Conservation (phyloP, 2,329 filamentous ascomycete species). For the Fonsecaea pedrosoi region DNA sequence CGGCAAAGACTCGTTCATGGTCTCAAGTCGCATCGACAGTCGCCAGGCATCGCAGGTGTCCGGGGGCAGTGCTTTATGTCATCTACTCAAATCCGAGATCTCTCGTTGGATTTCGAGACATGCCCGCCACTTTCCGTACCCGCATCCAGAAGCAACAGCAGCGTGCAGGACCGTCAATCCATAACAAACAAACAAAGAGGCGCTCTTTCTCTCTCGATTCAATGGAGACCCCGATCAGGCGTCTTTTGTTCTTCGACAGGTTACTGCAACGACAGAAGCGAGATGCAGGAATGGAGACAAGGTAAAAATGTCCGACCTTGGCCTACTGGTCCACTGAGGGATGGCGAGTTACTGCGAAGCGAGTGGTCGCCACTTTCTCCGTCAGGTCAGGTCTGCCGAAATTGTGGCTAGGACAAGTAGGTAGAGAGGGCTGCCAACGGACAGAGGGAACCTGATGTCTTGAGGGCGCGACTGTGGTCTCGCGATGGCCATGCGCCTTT, state of each 20-base stretch:
- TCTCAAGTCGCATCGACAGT: conserved; percentile 5
- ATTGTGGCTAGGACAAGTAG: conserved; percentile 25
- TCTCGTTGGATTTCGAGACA: conserved; percentile 20
- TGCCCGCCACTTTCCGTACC: conserved; percentile 23
- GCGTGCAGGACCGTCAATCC: conserved; percentile 1
- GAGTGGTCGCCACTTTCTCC: conserved; percentile 33
- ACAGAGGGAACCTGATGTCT: conserved; percentile 15
- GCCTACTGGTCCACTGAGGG: conserved; percentile 25
- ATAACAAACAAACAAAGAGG: conserved; percentile 20
- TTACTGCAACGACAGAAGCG: conserved; percentile 32
- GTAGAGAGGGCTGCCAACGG: conserved; percentile 18
- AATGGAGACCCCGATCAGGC: conserved; percentile 1
- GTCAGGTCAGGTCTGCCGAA: conserved; percentile 28
- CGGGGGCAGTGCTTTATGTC: not conserved
- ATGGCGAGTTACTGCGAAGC: conserved; percentile 28
- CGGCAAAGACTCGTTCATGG: conserved; percentile 26
- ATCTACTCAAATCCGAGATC: conserved; percentile 12
- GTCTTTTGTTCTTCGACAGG: conserved; percentile 6
- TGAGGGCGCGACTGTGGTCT: conserved; percentile 21
- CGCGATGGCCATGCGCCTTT: conserved; percentile 24
- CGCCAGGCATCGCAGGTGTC: not conserved
- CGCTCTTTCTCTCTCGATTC: not conserved
- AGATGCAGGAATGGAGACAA: conserved; percentile 32
- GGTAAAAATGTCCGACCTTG: conserved; percentile 31
- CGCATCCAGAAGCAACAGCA: conserved; percentile 14